phyloP scores from a whole-genome alignment of 1,284 basidiomycete species.

The Athelia psychrophila region DNA sequence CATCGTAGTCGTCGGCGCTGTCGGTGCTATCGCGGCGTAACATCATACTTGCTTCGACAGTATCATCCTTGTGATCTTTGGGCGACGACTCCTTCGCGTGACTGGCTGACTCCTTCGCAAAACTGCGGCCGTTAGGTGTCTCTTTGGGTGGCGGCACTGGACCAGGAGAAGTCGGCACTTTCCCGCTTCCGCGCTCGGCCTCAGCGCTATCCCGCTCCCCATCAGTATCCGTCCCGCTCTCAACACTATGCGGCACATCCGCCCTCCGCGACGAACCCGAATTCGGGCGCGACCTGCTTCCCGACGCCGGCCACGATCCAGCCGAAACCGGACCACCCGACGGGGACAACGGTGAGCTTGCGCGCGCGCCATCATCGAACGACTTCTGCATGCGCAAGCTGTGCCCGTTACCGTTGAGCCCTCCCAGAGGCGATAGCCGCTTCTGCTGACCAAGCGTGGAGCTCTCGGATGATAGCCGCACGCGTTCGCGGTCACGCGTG shows the following conservation, averaged over 20 bases:
- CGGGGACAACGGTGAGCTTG: slow-evolving; percentile 10
- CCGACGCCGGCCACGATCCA: slow-evolving; percentile 11
- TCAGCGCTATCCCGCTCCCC: slow-evolving; percentile 42
- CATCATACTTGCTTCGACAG: background rate
- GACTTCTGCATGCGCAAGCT: slow-evolving; percentile 16
- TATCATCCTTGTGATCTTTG: slow-evolving; percentile 15
- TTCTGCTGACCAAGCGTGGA: background rate
- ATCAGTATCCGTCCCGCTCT: slow-evolving; percentile 73
- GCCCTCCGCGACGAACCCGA: slow-evolving; percentile 57
- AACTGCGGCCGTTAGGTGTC: slow-evolving; percentile 2
- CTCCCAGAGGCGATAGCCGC: background rate
- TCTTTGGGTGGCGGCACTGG: slow-evolving; percentile 11
- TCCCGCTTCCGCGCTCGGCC: background rate
- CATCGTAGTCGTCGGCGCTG: slow-evolving; percentile 44
- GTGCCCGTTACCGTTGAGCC: background rate
- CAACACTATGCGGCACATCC: slow-evolving; percentile 68
- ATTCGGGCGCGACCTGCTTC: slow-evolving; percentile 38
- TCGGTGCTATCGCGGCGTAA: background rate
- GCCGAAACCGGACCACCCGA: background rate
- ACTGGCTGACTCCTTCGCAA: background rate
- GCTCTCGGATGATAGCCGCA: no score
- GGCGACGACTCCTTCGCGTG: slow-evolving; percentile 9
- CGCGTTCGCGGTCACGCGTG: background rate
- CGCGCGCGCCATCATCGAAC: slow-evolving; percentile 19
- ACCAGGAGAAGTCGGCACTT: background rate